Percentiles rank a stretch among this genome's conserved stretches.
Evolutionary conservation across 2,329 filamentous ascomycete species (phyloP).

Genomic region (Gaeumannomyces sp.): DNA sequence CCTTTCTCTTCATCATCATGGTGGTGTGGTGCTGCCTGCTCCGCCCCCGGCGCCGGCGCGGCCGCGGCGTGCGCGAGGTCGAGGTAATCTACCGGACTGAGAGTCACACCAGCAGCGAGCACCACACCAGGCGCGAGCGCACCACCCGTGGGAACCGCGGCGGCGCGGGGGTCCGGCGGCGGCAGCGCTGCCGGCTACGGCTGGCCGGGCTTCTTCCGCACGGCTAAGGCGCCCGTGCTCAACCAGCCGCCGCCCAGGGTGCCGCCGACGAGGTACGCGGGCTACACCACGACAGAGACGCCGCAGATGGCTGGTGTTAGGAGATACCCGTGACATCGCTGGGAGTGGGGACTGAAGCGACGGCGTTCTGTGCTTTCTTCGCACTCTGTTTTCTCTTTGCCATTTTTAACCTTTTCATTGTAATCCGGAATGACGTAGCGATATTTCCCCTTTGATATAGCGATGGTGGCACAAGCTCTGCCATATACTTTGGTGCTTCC

Average conservation of each 20-base stretch:
- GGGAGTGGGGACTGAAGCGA: background rate
- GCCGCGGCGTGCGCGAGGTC: background rate
- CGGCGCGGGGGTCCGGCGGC: background rate
- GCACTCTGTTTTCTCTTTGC: background rate
- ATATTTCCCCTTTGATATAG: no score
- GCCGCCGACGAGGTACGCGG: constrained; percentile 13
- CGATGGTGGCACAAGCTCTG: no score
- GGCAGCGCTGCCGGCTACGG: no score
- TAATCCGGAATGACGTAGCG: no score
- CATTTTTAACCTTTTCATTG: no score
- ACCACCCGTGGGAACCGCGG: background rate
- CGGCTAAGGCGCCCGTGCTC: constrained; percentile 8
- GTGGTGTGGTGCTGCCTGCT: constrained; percentile 27
- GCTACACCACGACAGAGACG: background rate
- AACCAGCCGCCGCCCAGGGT: constrained; percentile 15
- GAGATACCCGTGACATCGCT: background rate
- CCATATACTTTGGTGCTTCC: no score
- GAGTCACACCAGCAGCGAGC: background rate
- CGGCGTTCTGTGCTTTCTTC: background rate
- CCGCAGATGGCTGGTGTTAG: constrained; percentile 6
- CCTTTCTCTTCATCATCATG: constrained; percentile 28
- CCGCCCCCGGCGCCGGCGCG: constrained; percentile 5
- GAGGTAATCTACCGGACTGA: background rate
- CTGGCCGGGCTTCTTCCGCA: background rate
- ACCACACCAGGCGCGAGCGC: background rate